Percentiles rank a stretch among this genome's conserved stretches.
phyloP scores from a whole-genome alignment of 2,329 filamentous ascomycete species.

The Ceratocystis colombiana region DNA sequence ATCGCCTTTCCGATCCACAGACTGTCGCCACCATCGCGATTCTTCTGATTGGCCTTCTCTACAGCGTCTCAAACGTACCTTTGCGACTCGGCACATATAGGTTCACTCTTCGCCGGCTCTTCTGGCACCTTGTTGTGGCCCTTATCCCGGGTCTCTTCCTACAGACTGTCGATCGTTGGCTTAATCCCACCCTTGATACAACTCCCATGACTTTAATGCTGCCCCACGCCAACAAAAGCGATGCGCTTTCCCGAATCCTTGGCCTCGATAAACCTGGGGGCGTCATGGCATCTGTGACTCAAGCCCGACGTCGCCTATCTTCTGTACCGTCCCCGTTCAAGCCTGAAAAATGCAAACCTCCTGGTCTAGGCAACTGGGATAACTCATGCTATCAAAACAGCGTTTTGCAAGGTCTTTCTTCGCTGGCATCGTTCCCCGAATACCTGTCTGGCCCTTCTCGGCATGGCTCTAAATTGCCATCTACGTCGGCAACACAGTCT shows the following conservation, averaged over 20 bases:
- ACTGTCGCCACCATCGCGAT: slow-evolving; percentile 14
- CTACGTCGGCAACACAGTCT: slow-evolving; percentile 33
- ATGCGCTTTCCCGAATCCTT: slow-evolving; percentile 22
- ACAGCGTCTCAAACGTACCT: slow-evolving; percentile 12
- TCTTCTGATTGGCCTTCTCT: slow-evolving; percentile 8
- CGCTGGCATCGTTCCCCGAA: slow-evolving; percentile 56
- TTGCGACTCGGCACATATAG: slow-evolving; percentile 19
- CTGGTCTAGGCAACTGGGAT: slow-evolving; percentile 78
- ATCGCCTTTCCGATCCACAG: slow-evolving; percentile 13
- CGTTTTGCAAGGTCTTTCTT: slow-evolving; percentile 73
- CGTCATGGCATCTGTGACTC: slow-evolving; percentile 20
- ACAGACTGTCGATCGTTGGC: slow-evolving; percentile 21
- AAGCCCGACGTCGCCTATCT: slow-evolving; percentile 20
- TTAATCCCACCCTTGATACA: slow-evolving; percentile 19
- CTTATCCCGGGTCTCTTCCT: slow-evolving; percentile 19
- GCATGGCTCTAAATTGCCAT: slow-evolving; percentile 28
- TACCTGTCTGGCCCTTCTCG: slow-evolving; percentile 47
- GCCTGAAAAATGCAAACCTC: slow-evolving; percentile 34
- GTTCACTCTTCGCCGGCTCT: slow-evolving; percentile 19
- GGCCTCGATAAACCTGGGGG: slow-evolving; percentile 21
- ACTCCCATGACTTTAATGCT: slow-evolving; percentile 22
- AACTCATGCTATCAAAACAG: slow-evolving; percentile 99
- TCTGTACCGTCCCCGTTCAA: slow-evolving; percentile 18
- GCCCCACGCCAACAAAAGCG: slow-evolving; percentile 21
- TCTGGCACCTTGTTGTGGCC: slow-evolving; percentile 21